phyloP scores from a whole-genome alignment of 2,329 filamentous ascomycete genomes.

The Talaromyces sp. region DNA sequence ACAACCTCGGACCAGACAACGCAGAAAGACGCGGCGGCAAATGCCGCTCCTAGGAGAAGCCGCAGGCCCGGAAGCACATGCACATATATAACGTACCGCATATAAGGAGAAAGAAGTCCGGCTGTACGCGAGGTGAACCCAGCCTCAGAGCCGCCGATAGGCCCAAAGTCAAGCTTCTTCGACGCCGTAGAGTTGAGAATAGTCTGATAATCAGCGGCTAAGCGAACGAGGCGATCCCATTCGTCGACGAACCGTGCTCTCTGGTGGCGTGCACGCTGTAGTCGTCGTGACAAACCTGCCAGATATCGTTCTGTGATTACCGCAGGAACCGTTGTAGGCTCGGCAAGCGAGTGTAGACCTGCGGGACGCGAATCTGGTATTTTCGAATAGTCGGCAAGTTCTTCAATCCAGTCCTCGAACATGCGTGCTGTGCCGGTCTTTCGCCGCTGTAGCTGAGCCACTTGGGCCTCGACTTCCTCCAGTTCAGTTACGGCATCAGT shows the following conservation, averaged over 20 bases:
- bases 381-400: conserved; percentile 72
- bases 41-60: conserved; percentile 59
- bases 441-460: conserved; percentile 70
- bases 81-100: conserved; percentile 72
- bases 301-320: conserved; percentile 92
- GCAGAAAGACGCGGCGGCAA: conserved; percentile 69
- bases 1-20: conserved; percentile 93
- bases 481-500: conserved; percentile 75
- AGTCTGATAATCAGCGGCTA: conserved; percentile 69
- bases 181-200: conserved; percentile 80
- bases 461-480: conserved; percentile 75
- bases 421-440: conserved; percentile 71
- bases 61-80: conserved; percentile 66
- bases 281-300: conserved; percentile 76
- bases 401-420: conserved; percentile 93
- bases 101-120: conserved; percentile 69
- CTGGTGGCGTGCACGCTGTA: conserved; percentile 76
- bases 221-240: conserved; percentile 73
- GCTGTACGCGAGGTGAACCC: conserved; percentile 51
- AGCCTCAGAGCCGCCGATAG: conserved; percentile 43
- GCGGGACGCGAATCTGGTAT: conserved; percentile 55
- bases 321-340: conserved; percentile 57
- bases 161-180: conserved; percentile 70
- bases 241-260: conserved; percentile 77
- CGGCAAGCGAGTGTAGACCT: conserved; percentile 31